Percentiles rank a stretch among this genome's conserved stretches.
These are phyloP conservation scores for Austroboletus niveus DNA, from an alignment of 1,284 basidiomycete species.

Conservation along the genomic window DNA sequence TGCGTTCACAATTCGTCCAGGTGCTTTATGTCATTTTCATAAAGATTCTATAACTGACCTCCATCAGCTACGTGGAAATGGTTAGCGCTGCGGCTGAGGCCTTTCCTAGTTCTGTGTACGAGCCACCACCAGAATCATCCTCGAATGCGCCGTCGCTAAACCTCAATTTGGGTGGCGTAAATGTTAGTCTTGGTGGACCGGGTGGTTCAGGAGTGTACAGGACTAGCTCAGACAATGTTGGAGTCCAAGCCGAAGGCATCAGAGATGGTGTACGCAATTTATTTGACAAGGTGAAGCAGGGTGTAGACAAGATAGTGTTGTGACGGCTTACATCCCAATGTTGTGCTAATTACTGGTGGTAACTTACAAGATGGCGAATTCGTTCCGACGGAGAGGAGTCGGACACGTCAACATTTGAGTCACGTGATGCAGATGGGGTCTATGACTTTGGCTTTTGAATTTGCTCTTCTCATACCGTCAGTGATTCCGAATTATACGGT, in stretches of 20 bases:
- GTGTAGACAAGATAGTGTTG: slow-evolving; percentile 74
- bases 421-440: slow-evolving; percentile 19
- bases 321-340: slow-evolving; percentile 26
- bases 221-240: slow-evolving; percentile 66
- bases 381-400: not conserved
- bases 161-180: slow-evolving; percentile 87
- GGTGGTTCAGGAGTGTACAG: slow-evolving; percentile 82
- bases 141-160: slow-evolving; percentile 75
- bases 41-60: slow-evolving; percentile 4
- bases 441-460: not conserved
- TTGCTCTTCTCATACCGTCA: slow-evolving; percentile 17
- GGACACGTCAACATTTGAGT: slow-evolving; percentile 26
- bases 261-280: slow-evolving; percentile 84
- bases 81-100: slow-evolving; percentile 57
- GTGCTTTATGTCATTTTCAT: slow-evolving; percentile 40
- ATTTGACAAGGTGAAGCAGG: slow-evolving; percentile 85
- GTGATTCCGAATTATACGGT: slow-evolving; percentile 31
- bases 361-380: not conserved
- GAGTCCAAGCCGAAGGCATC: slow-evolving; percentile 79
- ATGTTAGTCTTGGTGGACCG: slow-evolving; percentile 85
- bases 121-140: slow-evolving; percentile 66
- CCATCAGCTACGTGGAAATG: slow-evolving; percentile 72
- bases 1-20: slow-evolving; percentile 90
- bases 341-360: not conserved
- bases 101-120: slow-evolving; percentile 66